Base-by-base conservation (phyloP, 805 yeast genomes). In the Pichia cephalocereana region DNA sequence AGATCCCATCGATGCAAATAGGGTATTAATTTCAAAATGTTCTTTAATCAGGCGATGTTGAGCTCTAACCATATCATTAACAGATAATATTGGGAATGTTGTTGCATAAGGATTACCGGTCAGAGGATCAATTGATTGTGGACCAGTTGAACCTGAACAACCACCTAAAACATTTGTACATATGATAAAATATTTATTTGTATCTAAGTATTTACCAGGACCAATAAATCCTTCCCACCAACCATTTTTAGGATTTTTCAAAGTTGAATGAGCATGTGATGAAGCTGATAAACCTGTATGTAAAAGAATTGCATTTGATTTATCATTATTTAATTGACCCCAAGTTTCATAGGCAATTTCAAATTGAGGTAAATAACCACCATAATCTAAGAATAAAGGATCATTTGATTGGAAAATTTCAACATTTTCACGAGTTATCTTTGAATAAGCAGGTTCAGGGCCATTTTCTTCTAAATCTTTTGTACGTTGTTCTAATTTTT, bases 151-250 rank as follows among this genome's bases (percentile, higher is more conserved):
- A 3, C 97, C 97, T 64, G 83, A 90, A 65, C 97, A 90, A 1
- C 97, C 96, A 7, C 96, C 97, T 40, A 90, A 71, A 6, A 88
- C 96, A 62, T 90, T 90, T 1, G 96, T 86, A 66, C 97, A 90
- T 8, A 90, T 77, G 6, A 90, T 77, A 61, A 87, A 87, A 65
- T 75, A 87, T 62, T 82, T 83, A 57, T 83, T 67, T 0, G 97
- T 89, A 60, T 90, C 97, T 46, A 90, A 63, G 53, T 84, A 79
- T 52, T 72, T 72, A 1, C 82, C 89, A 1, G 96, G 86, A 0
- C 97, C 97, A 46, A 90, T 87, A 65, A 89, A 89, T 49, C 80
- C 75, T 61, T 90, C 96, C 97, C 97, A 90, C 97, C 97, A 90
- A 15, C 97, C 97, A 6, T 80, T 79, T 52, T 77, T 76, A 7